Percentiles rank a stretch among this genome's conserved stretches.
Conservation (phyloP, 2,329 filamentous ascomycete genomes). For the Fusarium falciforme region DNA sequence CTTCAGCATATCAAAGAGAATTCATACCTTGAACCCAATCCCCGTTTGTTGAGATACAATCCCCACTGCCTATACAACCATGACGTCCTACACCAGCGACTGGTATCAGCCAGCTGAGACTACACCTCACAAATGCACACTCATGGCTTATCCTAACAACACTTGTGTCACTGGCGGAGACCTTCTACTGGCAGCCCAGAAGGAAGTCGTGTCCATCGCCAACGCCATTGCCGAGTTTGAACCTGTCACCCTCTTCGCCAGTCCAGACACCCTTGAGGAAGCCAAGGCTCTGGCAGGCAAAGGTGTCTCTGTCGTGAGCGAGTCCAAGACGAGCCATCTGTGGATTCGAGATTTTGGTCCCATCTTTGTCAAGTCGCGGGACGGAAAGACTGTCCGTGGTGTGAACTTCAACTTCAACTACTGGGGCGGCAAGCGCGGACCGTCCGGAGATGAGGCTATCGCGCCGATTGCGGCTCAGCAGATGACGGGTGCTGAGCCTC, state of each 20-base stretch:
- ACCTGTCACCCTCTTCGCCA: neutral
- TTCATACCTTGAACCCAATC: neutral
- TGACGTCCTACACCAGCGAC: neutral
- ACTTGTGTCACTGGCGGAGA: neutral
- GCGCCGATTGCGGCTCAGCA: neutral
- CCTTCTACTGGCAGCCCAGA: neutral
- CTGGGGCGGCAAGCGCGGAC: neutral
- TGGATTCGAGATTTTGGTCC: neutral
- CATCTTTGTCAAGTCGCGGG: neutral
- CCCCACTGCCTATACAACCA: neutral
- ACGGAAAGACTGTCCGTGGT: neutral
- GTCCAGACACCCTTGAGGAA: neutral
- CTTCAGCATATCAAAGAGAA: neutral
- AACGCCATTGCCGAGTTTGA: neutral
- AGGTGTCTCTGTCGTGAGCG: neutral
- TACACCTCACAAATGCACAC: neutral
- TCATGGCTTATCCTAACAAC: neutral
- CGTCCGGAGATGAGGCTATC: neutral
- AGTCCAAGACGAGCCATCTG: neutral
- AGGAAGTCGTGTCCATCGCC: neutral
- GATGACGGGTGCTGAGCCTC: neutral
- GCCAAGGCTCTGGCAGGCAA: neutral
- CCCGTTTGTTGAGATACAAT: neutral
- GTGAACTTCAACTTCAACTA: conserved; percentile 1
- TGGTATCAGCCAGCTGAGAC: conserved; percentile 1